These are phyloP conservation scores for Cytospora schulzeri DNA, from an alignment of 2,329 filamentous ascomycete species.

Conservation along the genomic window DNA sequence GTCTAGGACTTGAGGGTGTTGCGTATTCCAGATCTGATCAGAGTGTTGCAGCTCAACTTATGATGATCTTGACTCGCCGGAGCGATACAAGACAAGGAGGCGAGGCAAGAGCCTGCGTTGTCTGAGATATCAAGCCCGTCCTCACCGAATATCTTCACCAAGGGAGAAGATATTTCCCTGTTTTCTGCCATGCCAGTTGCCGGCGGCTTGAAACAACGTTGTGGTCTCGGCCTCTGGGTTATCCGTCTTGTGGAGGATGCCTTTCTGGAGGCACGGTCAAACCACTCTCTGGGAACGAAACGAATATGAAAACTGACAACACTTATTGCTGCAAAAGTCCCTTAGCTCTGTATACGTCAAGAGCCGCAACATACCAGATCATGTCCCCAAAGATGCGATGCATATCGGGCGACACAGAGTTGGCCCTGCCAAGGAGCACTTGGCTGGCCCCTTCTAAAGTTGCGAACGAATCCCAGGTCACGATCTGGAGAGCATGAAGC, in stretches of 20 bases:
- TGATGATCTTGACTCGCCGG: not conserved
- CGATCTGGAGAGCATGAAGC: not conserved
- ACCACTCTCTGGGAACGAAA: not conserved
- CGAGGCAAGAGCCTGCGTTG: not conserved
- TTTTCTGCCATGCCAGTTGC: not conserved
- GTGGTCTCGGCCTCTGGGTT: not conserved
- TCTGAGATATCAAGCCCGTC: constrained; percentile 8
- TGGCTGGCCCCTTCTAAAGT: not conserved
- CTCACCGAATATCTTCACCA: not conserved
- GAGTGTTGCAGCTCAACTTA: not conserved
- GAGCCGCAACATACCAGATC: constrained; percentile 1
- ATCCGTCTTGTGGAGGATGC: not conserved
- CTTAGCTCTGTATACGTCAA: not conserved
- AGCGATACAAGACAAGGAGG: not conserved
- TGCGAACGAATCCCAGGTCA: not conserved
- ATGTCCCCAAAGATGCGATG: not conserved
- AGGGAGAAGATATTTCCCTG: not conserved
- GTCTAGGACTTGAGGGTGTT: too few species aligned
- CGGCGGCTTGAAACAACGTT: constrained; percentile 1
- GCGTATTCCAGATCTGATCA: not conserved
- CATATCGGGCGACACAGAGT: not conserved
- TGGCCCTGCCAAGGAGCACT: not conserved
- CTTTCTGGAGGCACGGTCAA: not conserved
- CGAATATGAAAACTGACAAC: not conserved
- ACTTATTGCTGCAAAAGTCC: not conserved